Conservation (phyloP, 306 rosid species). For the Hippophae rhamnoides region DNA sequence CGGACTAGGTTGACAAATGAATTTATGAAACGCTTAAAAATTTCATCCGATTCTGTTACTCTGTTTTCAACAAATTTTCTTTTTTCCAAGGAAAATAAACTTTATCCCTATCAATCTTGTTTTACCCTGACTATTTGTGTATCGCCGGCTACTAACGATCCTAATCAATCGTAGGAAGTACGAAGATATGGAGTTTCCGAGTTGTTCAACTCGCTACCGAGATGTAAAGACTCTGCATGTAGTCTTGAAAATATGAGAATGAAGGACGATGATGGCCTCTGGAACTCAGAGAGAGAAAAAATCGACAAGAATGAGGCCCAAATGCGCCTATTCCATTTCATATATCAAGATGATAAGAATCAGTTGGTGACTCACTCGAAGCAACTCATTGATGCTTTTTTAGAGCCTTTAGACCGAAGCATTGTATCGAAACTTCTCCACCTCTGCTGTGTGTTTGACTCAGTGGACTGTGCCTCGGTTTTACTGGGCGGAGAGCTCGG, state of each 20-base stretch:
- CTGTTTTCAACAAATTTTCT: no score
- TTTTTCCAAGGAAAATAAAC: neutral
- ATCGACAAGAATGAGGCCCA: conserved; percentile 5
- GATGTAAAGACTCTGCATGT: conserved; percentile 4
- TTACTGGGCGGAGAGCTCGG: conserved; percentile 29
- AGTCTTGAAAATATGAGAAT: neutral
- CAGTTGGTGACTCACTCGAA: conserved; percentile 15
- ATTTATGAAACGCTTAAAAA: no score
- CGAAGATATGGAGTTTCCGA: conserved; percentile 9
- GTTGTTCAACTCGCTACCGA: conserved; percentile 9
- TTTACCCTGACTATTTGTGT: neutral
- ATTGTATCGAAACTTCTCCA: conserved; percentile 26
- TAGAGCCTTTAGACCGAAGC: conserved; percentile 17
- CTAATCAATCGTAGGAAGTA: conserved; percentile 9
- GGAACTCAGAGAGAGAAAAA: neutral
- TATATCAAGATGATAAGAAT: conserved; percentile 15
- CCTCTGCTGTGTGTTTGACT: conserved; percentile 33
- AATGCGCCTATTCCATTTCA: conserved; percentile 14
- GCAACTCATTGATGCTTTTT: conserved; percentile 2
- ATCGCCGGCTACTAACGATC: no score
- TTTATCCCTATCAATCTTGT: neutral
- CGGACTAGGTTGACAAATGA: no score
- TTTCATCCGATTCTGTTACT: no score
- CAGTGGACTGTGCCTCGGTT: conserved; percentile 26
- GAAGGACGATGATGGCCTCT: neutral